These are phyloP conservation scores for Sporormia fimetaria DNA, from an alignment of 495 filamentous ascomycete genomes.

Conservation along the genomic window DNA sequence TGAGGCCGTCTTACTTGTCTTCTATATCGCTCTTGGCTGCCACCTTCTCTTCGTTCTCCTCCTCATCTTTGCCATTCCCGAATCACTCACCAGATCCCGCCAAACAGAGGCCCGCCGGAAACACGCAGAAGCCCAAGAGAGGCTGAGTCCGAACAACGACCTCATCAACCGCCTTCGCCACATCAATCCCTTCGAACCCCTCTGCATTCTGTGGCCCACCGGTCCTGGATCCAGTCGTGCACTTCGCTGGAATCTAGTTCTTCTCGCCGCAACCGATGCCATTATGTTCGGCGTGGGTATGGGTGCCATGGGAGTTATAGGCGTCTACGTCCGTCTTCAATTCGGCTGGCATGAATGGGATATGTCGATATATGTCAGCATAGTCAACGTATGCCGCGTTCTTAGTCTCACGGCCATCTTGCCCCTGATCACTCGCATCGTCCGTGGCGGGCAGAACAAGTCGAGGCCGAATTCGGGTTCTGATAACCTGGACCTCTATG, in stretches of 20 bases:
- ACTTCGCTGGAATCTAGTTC: constrained; percentile 65
- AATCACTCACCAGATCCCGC: constrained; percentile 61
- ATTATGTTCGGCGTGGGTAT: constrained; percentile 70
- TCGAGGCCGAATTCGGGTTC: constrained; percentile 48
- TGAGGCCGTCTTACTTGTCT: constrained; percentile 56
- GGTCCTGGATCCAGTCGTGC: constrained; percentile 47
- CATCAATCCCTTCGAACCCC: constrained; percentile 56
- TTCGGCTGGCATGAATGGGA: constrained; percentile 76
- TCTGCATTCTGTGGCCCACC: constrained; percentile 64
- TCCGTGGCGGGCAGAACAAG: constrained; percentile 43
- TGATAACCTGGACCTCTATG: constrained; percentile 60
- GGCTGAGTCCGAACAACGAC: constrained; percentile 25
- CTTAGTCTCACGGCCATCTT: constrained; percentile 60
- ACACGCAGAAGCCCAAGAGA: constrained; percentile 30
- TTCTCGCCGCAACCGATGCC: constrained; percentile 69
- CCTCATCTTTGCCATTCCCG: constrained; percentile 60
- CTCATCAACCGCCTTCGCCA: constrained; percentile 37
- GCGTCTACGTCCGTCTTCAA: constrained; percentile 66
- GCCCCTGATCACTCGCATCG: constrained; percentile 56
- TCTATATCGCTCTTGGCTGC: constrained; percentile 62
- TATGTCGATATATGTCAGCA: constrained; percentile 62
- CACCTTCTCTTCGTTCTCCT: constrained; percentile 61
- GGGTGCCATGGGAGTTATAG: constrained; percentile 62
- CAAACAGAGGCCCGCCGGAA: constrained; percentile 59
- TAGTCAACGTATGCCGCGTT: constrained; percentile 65